Evolutionary conservation across 306 rosid genomes (phyloP), one percentile per base, ranked within the genome.

Genomic region (Bauhinia variegata): DNA sequence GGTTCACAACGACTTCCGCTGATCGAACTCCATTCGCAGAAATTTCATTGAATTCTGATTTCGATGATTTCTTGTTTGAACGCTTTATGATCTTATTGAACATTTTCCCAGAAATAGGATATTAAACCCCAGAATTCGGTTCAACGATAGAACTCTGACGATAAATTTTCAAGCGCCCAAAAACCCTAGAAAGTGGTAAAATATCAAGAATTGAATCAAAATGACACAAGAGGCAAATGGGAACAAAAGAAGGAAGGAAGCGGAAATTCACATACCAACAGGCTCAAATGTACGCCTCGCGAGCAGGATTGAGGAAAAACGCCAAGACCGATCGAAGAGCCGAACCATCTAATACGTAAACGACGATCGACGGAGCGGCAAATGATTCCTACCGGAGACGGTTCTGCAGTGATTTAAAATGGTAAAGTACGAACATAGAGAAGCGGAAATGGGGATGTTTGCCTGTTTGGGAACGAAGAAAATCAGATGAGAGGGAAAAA

Each of bases 41-140:
- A 51, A 5, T 34, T 48, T 81, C 91, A 14, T 60, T 57, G 70
- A 75, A n/a, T 18, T 79, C 80, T 2, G 78, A 36, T 70, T 82
- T 89, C 42, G 78, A 60, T 48, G 69, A 23, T 79, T 82, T 89
- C 52, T 68, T 78, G 80, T 82, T 73, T 4, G 88, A 79, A 7
- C 86, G 92, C 55, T 86, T 88, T 39, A 80, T 86, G 79, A 86
- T 75, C 74, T 80, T 84, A 78, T 74, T 66, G 74, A 86, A 78
- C 96, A 89, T 89, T 65, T 68, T 53, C 66, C 0, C 32, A 8
- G 10, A 30, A 41, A 47, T 47, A 7, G 2, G 3, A 67, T 39
- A 17, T 13, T 36, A 14, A 15, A 30, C 51, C 6, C 4, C 37
- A 16, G 19, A 53, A 53, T 48, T 39, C 10, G n/a, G 4, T 44